Percentiles rank a stretch among this genome's conserved stretches.
Conservation (phyloP, 306 rosid genomes). For the Boehmeria nivea region DNA sequence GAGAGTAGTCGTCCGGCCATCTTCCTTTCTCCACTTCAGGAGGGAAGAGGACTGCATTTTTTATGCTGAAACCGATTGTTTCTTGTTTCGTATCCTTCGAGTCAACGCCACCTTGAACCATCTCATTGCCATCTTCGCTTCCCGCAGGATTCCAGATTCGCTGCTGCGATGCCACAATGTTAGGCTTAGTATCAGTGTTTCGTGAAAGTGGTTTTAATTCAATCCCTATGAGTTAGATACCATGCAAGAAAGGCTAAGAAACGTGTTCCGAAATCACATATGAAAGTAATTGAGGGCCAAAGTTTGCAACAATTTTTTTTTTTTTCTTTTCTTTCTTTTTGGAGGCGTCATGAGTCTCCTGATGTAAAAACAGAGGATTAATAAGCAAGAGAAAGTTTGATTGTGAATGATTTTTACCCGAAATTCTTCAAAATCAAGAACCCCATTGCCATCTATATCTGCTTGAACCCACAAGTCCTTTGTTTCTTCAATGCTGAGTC, state of each 20-base stretch:
- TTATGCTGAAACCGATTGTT: slow-evolving; percentile 67
- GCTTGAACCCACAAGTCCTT: slow-evolving; percentile 71
- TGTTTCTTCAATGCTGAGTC: slow-evolving; percentile 54
- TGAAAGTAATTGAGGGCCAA: too few species aligned
- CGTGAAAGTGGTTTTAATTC: too few species aligned
- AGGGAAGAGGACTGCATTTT: slow-evolving; percentile 82
- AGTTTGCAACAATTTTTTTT: too few species aligned
- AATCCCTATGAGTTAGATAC: too few species aligned
- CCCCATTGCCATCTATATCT: slow-evolving; percentile 53
- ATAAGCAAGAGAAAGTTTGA: too few species aligned
- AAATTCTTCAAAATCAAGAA: slow-evolving; percentile 58
- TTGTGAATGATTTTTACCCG: slow-evolving; percentile 47
- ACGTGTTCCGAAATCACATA: too few species aligned
- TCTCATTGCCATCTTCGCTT: slow-evolving; percentile 33
- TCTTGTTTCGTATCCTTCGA: slow-evolving; percentile 47
- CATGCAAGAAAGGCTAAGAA: too few species aligned
- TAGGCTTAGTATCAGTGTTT: too few species aligned
- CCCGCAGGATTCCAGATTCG: slow-evolving; percentile 64
- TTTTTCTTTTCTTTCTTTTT: too few species aligned
- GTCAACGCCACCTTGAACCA: slow-evolving; percentile 19
- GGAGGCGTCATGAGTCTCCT: too few species aligned
- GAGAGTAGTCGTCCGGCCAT: slow-evolving; percentile 90
- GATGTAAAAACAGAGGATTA: too few species aligned
- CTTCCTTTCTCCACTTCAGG: slow-evolving; percentile 88
- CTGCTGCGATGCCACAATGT: slow-evolving; percentile 44